Evolutionary conservation across 2,329 filamentous ascomycete species (phyloP), one percentile per base, ranked within the genome.

Genomic region (Pseudopithomyces maydicus): DNA sequence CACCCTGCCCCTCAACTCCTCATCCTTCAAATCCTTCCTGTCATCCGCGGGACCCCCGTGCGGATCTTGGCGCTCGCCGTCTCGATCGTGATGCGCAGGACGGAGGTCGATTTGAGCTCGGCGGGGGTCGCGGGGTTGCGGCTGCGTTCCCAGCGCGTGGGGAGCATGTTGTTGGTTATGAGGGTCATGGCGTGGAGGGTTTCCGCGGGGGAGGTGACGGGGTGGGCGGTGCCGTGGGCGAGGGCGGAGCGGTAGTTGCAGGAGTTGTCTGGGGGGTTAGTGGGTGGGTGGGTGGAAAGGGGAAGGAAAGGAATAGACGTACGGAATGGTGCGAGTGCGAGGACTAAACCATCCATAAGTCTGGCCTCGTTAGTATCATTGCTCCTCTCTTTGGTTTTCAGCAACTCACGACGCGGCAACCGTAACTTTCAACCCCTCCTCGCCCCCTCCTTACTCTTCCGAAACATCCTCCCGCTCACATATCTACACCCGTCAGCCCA

Each of bases 401-500:
- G 19, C n/a, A 14, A 45, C 49, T 22, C 89, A 87, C 38, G 70
- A 65, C 0, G 72, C 71, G 8, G 70, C 63, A 23, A 74, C 55
- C 14, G 67, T 70, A 19, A 75, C 60, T 0, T 71, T 68, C 1
- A 74, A 26, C 1, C 71, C 70, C 22, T 80, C 67, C 75, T 58
- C 7, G 36, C 73, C 6, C 33, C 44, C 1, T 62, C 47, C 41
- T 66, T 64, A 11, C 55, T 55, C 6, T 33, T 55, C 45, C 57
- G 50, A 60, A 94, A 89, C 33, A 97, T 81, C 7, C 92, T 88
- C 0, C 88, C 63, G 6, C 68, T 67, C 7, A 48, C 45, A 12
- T 48, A 48, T 6, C 45, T 48, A n/a, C 6, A 12, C 10, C 14
- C 29, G 22, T 44, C 22, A 44, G 42, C 29, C 6, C 36, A 10